Evolutionary conservation across 1,284 basidiomycete species (phyloP), one percentile per base, ranked within the genome.

Genomic region (Leccinum pachyderme): DNA sequence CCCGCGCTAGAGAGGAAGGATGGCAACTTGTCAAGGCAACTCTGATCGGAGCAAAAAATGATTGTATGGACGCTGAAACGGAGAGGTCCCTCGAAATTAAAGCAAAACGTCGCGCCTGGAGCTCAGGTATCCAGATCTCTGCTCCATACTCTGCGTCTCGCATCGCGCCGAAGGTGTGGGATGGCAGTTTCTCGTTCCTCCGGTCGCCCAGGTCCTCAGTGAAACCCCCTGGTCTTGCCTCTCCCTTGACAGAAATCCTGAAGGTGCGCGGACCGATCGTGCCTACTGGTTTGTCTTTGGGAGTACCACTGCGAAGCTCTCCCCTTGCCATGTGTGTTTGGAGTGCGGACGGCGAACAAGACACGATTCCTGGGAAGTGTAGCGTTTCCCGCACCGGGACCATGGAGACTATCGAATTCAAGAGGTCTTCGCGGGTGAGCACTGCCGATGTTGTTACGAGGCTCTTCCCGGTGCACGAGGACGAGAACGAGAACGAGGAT

Each of bases 21-120:
- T 72, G 67, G 71, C 57, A 52, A 39, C 49, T 64, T 44, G 33
- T 72, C 22, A 63, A 64, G 31, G 54, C 66, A 5, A 63, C 60
- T 4, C 44, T 25, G 11, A 58, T 55, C 4, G 67, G 62, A 9
- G 59, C 50, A 24, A 57, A 47, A 32, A 63, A 57, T n/a, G 62
- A 18, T n/a, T 72, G 69, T 67, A 55, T 57, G 54, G 67, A 70
- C 13, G 11, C 53, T 9, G 67, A 72, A 32, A 25, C 46, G 3
- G 67, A 70, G 49, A 55, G 41, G 25, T 52, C 57, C 2, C 59
- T 69, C 28, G 68, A 69, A 53, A 53, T 52, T 33, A 72, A 52
- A 48, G 71, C 70, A 7, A 72, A 72, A 45, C 63, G 68, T 15
- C 67, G 68, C 12, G 71, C 68, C 7, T 69, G 68, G 68, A 69